Base-by-base conservation (phyloP, 129 eudicot species). In the Lactuca saligna region DNA sequence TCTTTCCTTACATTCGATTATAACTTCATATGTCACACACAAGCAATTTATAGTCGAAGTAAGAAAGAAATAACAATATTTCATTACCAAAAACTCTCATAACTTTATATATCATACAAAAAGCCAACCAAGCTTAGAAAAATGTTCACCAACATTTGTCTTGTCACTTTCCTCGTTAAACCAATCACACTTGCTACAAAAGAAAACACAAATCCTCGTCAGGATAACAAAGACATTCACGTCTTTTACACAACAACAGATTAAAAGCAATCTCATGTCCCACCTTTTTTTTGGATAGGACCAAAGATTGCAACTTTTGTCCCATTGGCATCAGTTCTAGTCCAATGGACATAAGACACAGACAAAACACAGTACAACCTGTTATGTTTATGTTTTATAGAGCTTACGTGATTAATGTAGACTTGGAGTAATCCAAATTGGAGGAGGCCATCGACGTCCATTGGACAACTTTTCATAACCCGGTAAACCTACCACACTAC, bases 391-490 rank as follows among this genome's bases (percentile, higher is more conserved):
- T 20, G 1, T n/a, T n/a, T n/a, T 20, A 20, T 0, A 63, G 61
- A 8, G 62, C 80, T 76, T 66, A 86, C 92, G 25, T 71, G 53
- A 35, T 82, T 71, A 87, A 63, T 79, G 68, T 64, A 87, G 83
- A 80, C 77, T 82, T 44, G 96, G 97, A 72, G 87, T 80, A 55
- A 91, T 63, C 97, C 97, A 91, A 56, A 88, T 84, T 1, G 97
- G 96, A 15, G 91, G 82, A 58, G 89, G 83, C 87, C n/a, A 87
- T 20, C 81, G 73, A 59, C 87, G 84, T 33, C 81, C 83, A 44
- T 54, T 62, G 25, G 73, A 79, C 0, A 78, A 76, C 65, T 70
- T 81, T 34, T 55, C 68, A 75, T 80, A 86, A 76, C 85, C 78
- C 2, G 86, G 74, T 75, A 91, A 82, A 35, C 80, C 78, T 46